phyloP scores from a whole-genome alignment of 2,329 filamentous ascomycete genomes.

The Davidsoniella neocaledoniae region DNA sequence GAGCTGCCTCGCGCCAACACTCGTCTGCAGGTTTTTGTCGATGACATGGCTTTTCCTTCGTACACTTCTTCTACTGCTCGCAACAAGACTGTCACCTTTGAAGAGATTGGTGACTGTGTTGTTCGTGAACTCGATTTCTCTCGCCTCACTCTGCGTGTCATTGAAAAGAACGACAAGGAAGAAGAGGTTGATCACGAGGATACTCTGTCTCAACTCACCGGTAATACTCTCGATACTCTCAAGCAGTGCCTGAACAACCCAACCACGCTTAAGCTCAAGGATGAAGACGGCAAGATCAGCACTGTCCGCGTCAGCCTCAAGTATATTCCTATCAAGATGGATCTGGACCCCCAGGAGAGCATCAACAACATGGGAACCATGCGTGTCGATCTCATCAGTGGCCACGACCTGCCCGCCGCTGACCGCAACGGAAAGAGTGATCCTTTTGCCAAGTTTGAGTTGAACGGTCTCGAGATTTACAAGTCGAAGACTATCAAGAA shows the following conservation, averaged over 20 bases:
- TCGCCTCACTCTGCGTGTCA: conserved; percentile 70
- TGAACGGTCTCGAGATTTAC: conserved; percentile 78
- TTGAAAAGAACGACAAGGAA: conserved; percentile 61
- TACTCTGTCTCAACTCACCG: conserved; percentile 65
- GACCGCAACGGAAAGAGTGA: conserved; percentile 96
- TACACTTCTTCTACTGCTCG: conserved; percentile 68
- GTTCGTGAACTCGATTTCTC: conserved; percentile 96
- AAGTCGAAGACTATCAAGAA: conserved; percentile 97
- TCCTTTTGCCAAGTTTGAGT: conserved; percentile 85
- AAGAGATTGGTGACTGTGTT: conserved; percentile 90
- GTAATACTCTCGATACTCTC: conserved; percentile 71
- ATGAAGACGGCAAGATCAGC: conserved; percentile 57
- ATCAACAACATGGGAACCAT: conserved; percentile 98
- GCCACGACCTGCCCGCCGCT: conserved; percentile 71
- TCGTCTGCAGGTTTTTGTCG: conserved; percentile 76
- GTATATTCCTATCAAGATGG: conserved; percentile 89
- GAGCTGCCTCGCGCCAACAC: conserved; percentile 62
- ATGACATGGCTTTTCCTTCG: conserved; percentile 84
- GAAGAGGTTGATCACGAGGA: conserved; percentile 56
- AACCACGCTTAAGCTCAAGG: conserved; percentile 63
- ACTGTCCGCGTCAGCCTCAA: conserved; percentile 84
- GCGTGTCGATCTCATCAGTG: conserved; percentile 84
- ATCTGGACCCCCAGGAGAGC: conserved; percentile 82
- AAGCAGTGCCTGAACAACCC: conserved; percentile 87
- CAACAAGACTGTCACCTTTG: conserved; percentile 53